These are phyloP conservation scores for Aleurites moluccanus DNA, from an alignment of 441 rosid genomes.

Conservation along the genomic window DNA sequence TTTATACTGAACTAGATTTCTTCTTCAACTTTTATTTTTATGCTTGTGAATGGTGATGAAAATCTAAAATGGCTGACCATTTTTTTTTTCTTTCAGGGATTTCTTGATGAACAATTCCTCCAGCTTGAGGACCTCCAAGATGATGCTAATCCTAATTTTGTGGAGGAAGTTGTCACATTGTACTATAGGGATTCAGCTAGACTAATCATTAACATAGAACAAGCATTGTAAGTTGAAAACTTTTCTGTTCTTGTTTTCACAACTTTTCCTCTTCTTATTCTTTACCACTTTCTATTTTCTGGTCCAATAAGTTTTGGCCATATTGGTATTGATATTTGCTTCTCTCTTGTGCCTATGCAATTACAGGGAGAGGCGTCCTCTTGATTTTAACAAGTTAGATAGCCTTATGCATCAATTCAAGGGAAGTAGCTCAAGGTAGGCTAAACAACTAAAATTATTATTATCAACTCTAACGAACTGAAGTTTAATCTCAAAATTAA, in stretches of 20 bases:
- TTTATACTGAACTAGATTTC: background rate
- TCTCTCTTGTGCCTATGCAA: slow-evolving; percentile 24
- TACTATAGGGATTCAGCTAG: slow-evolving; percentile 84
- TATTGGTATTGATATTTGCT: background rate
- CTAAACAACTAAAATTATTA: no score
- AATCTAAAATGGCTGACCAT: slow-evolving; percentile 4
- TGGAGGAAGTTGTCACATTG: slow-evolving; percentile 81
- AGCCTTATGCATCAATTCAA: slow-evolving; percentile 84
- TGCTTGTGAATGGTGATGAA: background rate
- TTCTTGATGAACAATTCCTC: slow-evolving; percentile 83
- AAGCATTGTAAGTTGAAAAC: slow-evolving; percentile 58
- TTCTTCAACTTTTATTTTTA: background rate
- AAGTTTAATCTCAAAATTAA: no score
- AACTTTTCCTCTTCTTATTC: background rate
- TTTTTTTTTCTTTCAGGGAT: slow-evolving; percentile 46
- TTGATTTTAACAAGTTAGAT: slow-evolving; percentile 74
- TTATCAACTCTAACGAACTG: no score
- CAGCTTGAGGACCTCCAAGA: slow-evolving; percentile 92
- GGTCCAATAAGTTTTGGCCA: no score
- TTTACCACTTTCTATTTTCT: background rate
- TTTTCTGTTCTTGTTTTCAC: background rate
- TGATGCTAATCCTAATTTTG: slow-evolving; percentile 95
- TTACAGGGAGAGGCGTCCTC: slow-evolving; percentile 63
- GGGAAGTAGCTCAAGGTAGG: slow-evolving; percentile 88
- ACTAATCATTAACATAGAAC: slow-evolving; percentile 60